A percentile compares a stretch with the other conserved stretches of the same genome.
These are phyloP conservation scores for Malbranchea zuffiana DNA, from an alignment of 2,329 filamentous ascomycete species.

Conservation along the genomic window DNA sequence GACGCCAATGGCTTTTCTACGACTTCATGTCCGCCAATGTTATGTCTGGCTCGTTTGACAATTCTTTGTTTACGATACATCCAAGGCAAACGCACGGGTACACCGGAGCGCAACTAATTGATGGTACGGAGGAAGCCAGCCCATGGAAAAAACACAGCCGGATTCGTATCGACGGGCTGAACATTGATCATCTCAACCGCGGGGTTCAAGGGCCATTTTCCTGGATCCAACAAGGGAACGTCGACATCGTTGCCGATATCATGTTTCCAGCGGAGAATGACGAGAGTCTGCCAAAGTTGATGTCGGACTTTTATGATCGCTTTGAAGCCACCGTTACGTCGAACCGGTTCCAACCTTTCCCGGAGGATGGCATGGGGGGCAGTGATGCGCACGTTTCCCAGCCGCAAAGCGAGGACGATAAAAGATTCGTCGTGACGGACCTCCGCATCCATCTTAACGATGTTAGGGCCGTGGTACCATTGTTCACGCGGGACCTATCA, in stretches of 20 bases:
- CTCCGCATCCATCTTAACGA: slow-evolving; percentile 91
- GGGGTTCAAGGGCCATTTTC: slow-evolving; percentile 89
- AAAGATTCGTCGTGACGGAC: slow-evolving; percentile 83
- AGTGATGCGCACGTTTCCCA: neutral
- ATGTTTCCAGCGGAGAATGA: slow-evolving; percentile 85
- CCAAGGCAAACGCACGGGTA: slow-evolving; percentile 80
- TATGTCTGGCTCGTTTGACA: slow-evolving; percentile 91
- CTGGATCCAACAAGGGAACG: slow-evolving; percentile 95
- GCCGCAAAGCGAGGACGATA: slow-evolving; percentile 43
- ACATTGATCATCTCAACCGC: slow-evolving; percentile 90
- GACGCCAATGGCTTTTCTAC: slow-evolving; percentile 97
- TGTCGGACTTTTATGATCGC: slow-evolving; percentile 94
- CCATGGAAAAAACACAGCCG: slow-evolving; percentile 95
- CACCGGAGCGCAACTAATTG: slow-evolving; percentile 51
- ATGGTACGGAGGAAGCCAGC: slow-evolving; percentile 47
- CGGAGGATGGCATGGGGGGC: neutral
- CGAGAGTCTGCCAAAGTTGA: slow-evolving; percentile 81
- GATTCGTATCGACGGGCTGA: slow-evolving; percentile 82
- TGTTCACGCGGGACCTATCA: slow-evolving; percentile 83
- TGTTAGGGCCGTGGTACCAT: slow-evolving; percentile 79
- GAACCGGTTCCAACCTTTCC: slow-evolving; percentile 47
- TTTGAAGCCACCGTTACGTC: slow-evolving; percentile 84
- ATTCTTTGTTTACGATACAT: slow-evolving; percentile 94
- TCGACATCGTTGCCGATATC: slow-evolving; percentile 91
- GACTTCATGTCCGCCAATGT: slow-evolving; percentile 92